Evolutionary conservation across 208 protist genomes (phyloP).

Genomic region (Hexamita inflata): DNA sequence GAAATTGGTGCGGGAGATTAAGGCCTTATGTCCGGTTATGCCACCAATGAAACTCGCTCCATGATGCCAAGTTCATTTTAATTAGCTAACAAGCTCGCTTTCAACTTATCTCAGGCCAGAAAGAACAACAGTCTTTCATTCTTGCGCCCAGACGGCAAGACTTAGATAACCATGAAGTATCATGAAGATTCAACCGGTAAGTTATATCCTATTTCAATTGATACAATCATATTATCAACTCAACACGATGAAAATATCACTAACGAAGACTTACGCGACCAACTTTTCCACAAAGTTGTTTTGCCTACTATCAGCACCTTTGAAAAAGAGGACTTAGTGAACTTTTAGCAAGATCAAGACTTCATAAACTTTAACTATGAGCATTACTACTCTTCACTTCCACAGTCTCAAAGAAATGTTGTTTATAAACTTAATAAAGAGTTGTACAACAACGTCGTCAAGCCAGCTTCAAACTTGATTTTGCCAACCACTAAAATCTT

Average conservation of each 20-base stretch:
- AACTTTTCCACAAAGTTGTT: constrained; percentile 36
- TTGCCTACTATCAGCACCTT: constrained; percentile 1
- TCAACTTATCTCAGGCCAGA: constrained; percentile 52
- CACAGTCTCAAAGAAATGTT: no score
- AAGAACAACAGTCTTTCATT: constrained; percentile 71
- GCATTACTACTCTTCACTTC: not conserved
- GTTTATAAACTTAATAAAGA: not conserved
- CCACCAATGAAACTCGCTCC: constrained; percentile 89
- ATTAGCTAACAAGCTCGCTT: constrained; percentile 71
- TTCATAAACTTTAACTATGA: not conserved
- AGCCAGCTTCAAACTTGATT: not conserved
- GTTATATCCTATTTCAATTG: constrained; percentile 72
- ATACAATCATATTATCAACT: constrained; percentile 93
- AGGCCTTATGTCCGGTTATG: constrained; percentile 99
- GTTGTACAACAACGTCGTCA: not conserved
- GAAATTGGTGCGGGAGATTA: constrained; percentile 95
- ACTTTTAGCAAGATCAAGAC: no score
- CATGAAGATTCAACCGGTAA: constrained; percentile 63
- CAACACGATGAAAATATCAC: constrained; percentile 81
- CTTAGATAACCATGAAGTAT: constrained; percentile 92
- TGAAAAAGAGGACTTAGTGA: not conserved
- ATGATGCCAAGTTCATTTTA: constrained; percentile 90
- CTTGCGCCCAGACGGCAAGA: constrained; percentile 94
- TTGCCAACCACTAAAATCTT: constrained; percentile 69
- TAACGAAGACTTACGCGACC: constrained; percentile 67